Evolutionary conservation across 2,329 filamentous ascomycete species (phyloP).

Genomic region (Exophiala sideris): DNA sequence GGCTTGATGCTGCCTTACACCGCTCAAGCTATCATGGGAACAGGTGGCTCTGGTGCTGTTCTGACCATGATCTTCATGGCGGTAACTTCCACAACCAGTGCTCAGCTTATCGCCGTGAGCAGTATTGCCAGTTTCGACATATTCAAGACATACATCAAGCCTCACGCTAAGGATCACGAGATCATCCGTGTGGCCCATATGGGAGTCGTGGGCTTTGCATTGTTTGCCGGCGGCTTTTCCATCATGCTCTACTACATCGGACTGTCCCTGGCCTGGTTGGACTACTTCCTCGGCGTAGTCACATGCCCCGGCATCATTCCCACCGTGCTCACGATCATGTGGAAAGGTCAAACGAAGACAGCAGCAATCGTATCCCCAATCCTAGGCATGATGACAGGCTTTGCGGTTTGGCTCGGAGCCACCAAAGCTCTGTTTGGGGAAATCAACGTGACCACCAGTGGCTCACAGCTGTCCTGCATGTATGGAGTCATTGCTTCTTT

Average conservation of each 20-base stretch:
- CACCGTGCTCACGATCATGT: slow-evolving; percentile 73
- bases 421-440: slow-evolving; percentile 64
- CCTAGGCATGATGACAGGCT: slow-evolving; percentile 63
- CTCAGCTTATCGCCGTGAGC: slow-evolving; percentile 80
- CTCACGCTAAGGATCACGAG: slow-evolving; percentile 66
- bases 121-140: slow-evolving; percentile 85
- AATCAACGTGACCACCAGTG: slow-evolving; percentile 64
- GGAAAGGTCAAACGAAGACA: slow-evolving; percentile 72
- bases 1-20: slow-evolving; percentile 82
- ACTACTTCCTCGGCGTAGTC: slow-evolving; percentile 85
- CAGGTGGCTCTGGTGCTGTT: slow-evolving; percentile 72
- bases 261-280: slow-evolving; percentile 82
- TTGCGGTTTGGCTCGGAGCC: slow-evolving; percentile 77
- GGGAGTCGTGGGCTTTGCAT: slow-evolving; percentile 67
- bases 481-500: slow-evolving; percentile 69
- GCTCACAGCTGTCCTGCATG: slow-evolving; percentile 75
- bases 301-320: slow-evolving; percentile 82
- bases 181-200: slow-evolving; percentile 77
- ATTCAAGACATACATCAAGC: slow-evolving; percentile 82
- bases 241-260: slow-evolving; percentile 70
- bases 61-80: slow-evolving; percentile 84
- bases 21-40: slow-evolving; percentile 75
- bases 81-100: slow-evolving; percentile 76
- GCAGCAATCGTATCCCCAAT: slow-evolving; percentile 69
- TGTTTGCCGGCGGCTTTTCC: slow-evolving; percentile 75